Conservation (phyloP, 352 stramenopile species). For the Lagenidium giganteum region DNA sequence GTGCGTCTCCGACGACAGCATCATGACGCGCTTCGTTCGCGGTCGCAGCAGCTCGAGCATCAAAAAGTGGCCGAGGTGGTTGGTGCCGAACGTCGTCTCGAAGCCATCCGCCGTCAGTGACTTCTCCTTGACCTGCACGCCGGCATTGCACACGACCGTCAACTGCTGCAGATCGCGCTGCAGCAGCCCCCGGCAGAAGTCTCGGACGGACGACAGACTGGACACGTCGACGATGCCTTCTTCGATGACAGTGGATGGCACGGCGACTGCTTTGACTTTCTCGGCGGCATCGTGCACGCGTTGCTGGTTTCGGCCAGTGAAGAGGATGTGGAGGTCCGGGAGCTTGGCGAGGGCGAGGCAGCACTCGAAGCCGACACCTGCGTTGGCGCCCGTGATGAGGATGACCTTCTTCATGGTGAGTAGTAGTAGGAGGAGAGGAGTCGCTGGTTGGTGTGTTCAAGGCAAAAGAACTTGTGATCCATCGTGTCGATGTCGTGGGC, state of each 20-base stretch:
- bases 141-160: slow-evolving; percentile 38
- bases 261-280: slow-evolving; percentile 3
- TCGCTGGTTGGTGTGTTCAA: too few relatives aligned
- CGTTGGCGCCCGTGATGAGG: slow-evolving; percentile 30
- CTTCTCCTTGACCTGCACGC: slow-evolving; percentile 17
- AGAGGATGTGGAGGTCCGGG: slow-evolving; percentile 20
- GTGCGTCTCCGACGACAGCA: slow-evolving; percentile 8
- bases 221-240: slow-evolving; percentile 24
- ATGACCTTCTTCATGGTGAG: slow-evolving; percentile 24
- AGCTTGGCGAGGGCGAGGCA: slow-evolving; percentile 18
- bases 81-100: slow-evolving; percentile 29
- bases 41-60: slow-evolving; percentile 19
- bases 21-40: slow-evolving; percentile 5
- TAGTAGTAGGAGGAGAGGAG: too few relatives aligned
- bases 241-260: slow-evolving; percentile 14
- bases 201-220: slow-evolving; percentile 21
- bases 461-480: too few relatives aligned
- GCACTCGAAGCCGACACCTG: slow-evolving; percentile 24
- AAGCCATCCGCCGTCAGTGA: slow-evolving; percentile 25
- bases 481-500: too few relatives aligned
- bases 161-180: slow-evolving; percentile 14
- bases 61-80: slow-evolving; percentile 38
- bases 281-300: slow-evolving; percentile 17
- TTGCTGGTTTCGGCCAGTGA: slow-evolving; percentile 21
- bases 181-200: slow-evolving; percentile 11